Evolutionary conservation across 768 basidiomycete species (phyloP), one percentile per base, ranked within the genome.

Genomic region (Lactifluus subvellereus): DNA sequence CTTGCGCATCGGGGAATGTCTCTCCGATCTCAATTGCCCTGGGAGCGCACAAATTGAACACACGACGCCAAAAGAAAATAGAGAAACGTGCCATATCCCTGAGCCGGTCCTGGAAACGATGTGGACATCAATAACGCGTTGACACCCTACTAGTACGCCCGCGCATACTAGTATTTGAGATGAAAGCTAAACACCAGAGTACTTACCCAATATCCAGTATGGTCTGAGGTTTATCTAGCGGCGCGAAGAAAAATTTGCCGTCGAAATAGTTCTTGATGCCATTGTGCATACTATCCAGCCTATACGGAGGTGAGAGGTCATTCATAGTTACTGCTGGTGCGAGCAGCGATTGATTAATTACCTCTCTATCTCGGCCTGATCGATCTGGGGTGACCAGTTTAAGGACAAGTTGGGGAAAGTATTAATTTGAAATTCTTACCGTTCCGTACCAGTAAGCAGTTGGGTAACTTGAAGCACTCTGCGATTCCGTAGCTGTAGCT

Each of bases 11-110:
- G 0, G 65, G 65, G 49, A 54, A 63, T 5, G 45, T 53, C 42
- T 65, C 62, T 33, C 68, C 71, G 22, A 64, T 65, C 47, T 70
- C 64, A 48, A 70, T 70, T 10, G 71, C 70, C 71, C 71, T 70
- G 27, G n/a, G 18, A 6, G 5, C 16, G 38, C 16, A 48, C 27
- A 27, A 40, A 40, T 40, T 40, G 11, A 40, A 11, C 14, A 40
- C 40, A 14, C 40, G 40, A 14, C 40, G 4, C 11, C 40, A 16
- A 16, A 27, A 27, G 27, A 27, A 27, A 27, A 3, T 22, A 27
- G 45, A 38, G 20, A 14, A 33, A 51, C 57, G 18, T 33, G 57
- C 61, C 65, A 66, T 49, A 54, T 53, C 14, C 61, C 65, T 2
- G 65, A 62, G 18, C 65, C 65, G 2, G 65, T 4, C 30, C 65